Base-by-base conservation (phyloP, 176 grass and related monocot species). In the Aegilops bicornis region DNA sequence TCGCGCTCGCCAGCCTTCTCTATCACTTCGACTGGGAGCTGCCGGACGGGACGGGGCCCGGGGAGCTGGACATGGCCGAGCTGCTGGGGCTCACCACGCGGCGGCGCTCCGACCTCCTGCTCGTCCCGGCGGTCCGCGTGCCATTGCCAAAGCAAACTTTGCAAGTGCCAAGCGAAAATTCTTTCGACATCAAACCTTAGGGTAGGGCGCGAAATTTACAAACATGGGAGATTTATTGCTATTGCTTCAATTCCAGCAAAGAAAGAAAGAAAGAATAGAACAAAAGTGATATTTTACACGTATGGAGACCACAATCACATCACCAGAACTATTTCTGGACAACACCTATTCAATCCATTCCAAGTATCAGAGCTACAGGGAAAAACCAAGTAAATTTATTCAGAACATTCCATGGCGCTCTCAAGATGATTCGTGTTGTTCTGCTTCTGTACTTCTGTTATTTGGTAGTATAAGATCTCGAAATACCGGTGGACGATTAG, bases 361-460 rank as follows among this genome's bases (percentile, higher is more conserved):
- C 8, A 76, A 86, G 48, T 54, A 52, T 45, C 80, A 42, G 65
- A 66, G 69, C 20, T 47, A 47, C 39, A 45, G 24, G 24, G 7
- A 71, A 72, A 58, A 47, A 85, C 7, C 5, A 32, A 85, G 71
- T 6, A 32, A 81, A 88, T 23, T 77, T 88, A 91, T 88, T 71
- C 37, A 82, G 60, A 77, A 76, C 37, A 78, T 40, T 81, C 36
- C 81, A 82, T 71, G 81, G 62, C 1, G 19, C 48, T 64, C 70
- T 31, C 36, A 69, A 52, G 8, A 12, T 40, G 36, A 76, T 24
- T 24, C 2, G 15, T 16, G 45, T 16, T 15, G 4, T 60, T 84
- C 33, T 37, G 59, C 25, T 79, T 87, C 23, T 16, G 73, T 40
- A 31, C 2, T 64, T 78, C 32, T 72, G 77, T 91, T 91, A 43